Conservation (phyloP, 1,139 yeast genomes). For the Groenewaldozyma sp. region DNA sequence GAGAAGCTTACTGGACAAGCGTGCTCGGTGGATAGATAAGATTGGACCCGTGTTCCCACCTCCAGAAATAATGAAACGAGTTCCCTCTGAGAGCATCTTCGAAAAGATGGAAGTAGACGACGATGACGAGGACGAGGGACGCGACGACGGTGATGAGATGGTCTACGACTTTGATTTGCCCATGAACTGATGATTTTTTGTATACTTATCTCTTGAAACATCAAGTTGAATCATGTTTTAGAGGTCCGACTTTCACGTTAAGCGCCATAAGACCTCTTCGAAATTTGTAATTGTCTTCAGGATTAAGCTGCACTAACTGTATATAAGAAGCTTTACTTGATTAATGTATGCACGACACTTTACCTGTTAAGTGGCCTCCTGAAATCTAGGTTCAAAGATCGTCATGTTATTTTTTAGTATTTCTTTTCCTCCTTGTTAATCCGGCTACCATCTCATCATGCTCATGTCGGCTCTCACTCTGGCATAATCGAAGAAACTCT, state of each 20-base stretch:
- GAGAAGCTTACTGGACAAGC: constrained; percentile 70
- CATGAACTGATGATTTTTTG: neutral
- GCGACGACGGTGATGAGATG: constrained; percentile 29
- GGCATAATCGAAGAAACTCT: constrained; percentile 49
- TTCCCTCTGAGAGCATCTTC: constrained; percentile 58
- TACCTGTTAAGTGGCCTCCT: neutral
- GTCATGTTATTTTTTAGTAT: neutral
- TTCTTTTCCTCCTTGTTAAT: neutral
- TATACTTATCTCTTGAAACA: too few species aligned
- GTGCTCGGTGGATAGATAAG: constrained; percentile 78
- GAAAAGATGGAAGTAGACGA: constrained; percentile 35
- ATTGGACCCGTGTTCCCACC: constrained; percentile 77
- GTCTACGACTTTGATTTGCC: constrained; percentile 8
- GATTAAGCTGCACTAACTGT: too few species aligned
- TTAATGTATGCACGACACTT: too few species aligned
- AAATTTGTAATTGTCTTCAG: too few species aligned
- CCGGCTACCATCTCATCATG: constrained; percentile 26
- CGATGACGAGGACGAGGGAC: constrained; percentile 43
- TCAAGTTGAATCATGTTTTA: too few species aligned
- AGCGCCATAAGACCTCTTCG: too few species aligned
- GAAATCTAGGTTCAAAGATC: neutral
- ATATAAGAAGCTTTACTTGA: too few species aligned
- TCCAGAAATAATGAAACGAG: constrained; percentile 58
- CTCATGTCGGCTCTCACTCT: constrained; percentile 41
- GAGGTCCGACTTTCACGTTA: too few species aligned